Base-by-base conservation (phyloP, 768 basidiomycete genomes). In the Nidularia sp. region DNA sequence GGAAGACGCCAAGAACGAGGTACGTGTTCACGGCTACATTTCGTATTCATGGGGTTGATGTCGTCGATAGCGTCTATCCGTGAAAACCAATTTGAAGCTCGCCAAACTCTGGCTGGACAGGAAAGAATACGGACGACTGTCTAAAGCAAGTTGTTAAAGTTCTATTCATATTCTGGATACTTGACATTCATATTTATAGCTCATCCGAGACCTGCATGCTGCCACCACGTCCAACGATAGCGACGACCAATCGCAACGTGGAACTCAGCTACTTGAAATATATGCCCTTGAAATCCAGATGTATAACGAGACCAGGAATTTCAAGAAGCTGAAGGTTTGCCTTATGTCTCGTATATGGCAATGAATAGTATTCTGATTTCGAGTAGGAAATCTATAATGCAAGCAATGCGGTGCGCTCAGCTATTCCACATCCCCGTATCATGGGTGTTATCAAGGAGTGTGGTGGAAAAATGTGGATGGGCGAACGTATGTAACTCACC, bases 391-490 rank as follows among this genome's bases (percentile, higher is more conserved):
- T 98, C 50, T 99, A 99, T 72, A 95, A 97, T 58, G 94, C 96
- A 7, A 88, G 92, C 9, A 90, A 90, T 57, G 83, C 85, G 43
- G 91, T 99, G 48, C 88, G 92, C 22, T 94, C 93, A 6, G 97
- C 97, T 7, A 98, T 99, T 55, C 94, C 97, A 12, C 97, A 98
- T 72, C 97, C 97, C 7, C 83, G 93, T 32, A 98, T 98, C 62
- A 95, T 98, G 89, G 97, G 96, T 42, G 93, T 98, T 48, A 98
- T 99, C 72, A 92, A 95, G 64, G 97, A 99, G 69, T 98, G 96
- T 59, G 97, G 97, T 12, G 97, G 97, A 2, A 99, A 99, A 72
- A 99, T 99, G 97, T 98, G 97, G 95, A 98, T 99, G 97, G 93
- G 92, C 53, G 97, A 98, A 78, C 90, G 96, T 88, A 68, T 3